Conservation (phyloP, 768 basidiomycete species). For the Gymnopilus dilepis region DNA sequence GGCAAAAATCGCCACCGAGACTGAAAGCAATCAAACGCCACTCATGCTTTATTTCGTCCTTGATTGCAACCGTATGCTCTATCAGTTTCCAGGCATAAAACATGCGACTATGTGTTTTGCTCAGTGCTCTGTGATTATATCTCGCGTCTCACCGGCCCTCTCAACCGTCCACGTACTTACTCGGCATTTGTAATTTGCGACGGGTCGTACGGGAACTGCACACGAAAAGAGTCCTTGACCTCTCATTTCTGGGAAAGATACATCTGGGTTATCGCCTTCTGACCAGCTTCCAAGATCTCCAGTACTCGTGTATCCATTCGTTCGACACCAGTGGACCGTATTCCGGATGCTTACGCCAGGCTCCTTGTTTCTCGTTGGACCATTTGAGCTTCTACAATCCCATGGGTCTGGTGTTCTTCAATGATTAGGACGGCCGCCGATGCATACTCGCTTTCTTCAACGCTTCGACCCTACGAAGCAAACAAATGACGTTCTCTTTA, state of each 20-base stretch:
- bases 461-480: not conserved
- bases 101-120: not conserved
- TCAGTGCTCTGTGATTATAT: not conserved
- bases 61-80: slow-evolving; percentile 1
- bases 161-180: not conserved
- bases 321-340: not conserved
- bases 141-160: not conserved
- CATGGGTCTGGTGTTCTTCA: not conserved
- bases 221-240: not conserved
- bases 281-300: not conserved
- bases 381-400: not conserved
- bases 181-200: not conserved
- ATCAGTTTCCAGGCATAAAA: not conserved
- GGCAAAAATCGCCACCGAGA: not conserved
- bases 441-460: not conserved
- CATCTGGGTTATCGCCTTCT: not conserved
- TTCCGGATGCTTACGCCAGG: not conserved
- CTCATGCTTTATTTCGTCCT: not conserved
- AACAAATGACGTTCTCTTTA: not conserved
- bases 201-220: not conserved
- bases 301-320: not conserved
- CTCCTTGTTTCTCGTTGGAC: not conserved
- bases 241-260: not conserved
- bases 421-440: not conserved
- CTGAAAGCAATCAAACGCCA: not conserved